Base-by-base conservation (phyloP, 192 early-diverging fungal genomes). In the Backusella liffmaniae region DNA sequence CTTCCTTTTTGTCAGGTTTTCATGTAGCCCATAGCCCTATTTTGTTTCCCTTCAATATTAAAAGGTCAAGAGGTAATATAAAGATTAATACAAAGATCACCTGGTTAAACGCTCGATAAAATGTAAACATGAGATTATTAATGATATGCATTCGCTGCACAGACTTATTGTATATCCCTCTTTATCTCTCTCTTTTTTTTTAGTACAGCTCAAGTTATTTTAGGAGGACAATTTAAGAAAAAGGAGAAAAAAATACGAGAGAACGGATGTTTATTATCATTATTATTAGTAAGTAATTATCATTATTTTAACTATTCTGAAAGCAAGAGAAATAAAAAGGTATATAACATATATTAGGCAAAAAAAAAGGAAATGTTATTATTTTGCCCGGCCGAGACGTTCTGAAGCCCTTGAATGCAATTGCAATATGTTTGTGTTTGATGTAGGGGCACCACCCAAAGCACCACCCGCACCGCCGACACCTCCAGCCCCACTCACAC, bases 401-500 rank as follows among this genome's bases (percentile, higher is more conserved):
- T 76, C 75, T 15, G 75, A 76, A 30, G 65, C 39, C 53, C 75
- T 68, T 34, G 75, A 76, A 69, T 76, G 75, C 37, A 76, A 26
- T 69, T 59, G 65, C 26, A 62, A 62, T 34, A 42, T 34, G n/a
- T 70, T 26, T n/a, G 67, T 51, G 53, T 2, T 56, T 37, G 75
- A 69, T 26, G 56, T 77, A 35, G 78, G 39, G 13, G 67, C 36
- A 34, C 73, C 78, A n/a, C 80, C 80, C 30, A 81, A 73, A 30
- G 80, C 80, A 29, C 80, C 80, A 0, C 80, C 80, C 26, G 80
- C 80, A 39, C 80, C 80, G 51, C 80, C 80, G 23, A 81, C 80
- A 42, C 80, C 80, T 5, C 80, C 80, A 21, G 80, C 80, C 26
- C 80, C 80, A 75, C 80, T 81, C 8, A 80, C 74, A 37, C 76